Percentiles rank a stretch among this genome's conserved stretches.
These are phyloP conservation scores for Trypanosomatidae sp. DNA, from an alignment of 208 protist genomes.

Conservation along the genomic window DNA sequence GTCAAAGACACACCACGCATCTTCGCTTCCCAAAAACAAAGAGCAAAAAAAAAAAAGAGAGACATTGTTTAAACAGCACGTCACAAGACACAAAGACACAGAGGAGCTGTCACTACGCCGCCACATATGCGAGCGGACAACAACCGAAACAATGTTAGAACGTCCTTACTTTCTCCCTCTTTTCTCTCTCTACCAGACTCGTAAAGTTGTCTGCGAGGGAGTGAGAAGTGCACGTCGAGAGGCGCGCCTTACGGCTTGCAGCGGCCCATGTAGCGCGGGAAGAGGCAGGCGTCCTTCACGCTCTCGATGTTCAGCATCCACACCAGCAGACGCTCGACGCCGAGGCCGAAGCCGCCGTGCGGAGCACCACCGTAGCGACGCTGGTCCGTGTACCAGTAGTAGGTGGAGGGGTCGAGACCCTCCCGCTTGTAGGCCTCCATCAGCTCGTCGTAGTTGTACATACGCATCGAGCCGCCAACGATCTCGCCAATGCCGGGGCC, in stretches of 20 bases:
- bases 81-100: too few relatives aligned
- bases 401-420: conserved; percentile 93
- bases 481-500: conserved; percentile 99
- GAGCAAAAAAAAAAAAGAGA: too few relatives aligned
- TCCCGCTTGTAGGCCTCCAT: conserved; percentile 93
- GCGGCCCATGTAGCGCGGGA: conserved; percentile 95
- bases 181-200: too few relatives aligned
- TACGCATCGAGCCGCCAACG: conserved; percentile 98
- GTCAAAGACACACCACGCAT: too few relatives aligned
- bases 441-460: conserved; percentile 94
- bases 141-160: too few relatives aligned
- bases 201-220: too few relatives aligned
- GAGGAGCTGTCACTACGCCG: too few relatives aligned
- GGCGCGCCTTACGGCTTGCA: conserved; percentile 98
- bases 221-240: too few relatives aligned
- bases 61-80: too few relatives aligned
- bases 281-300: conserved; percentile 97
- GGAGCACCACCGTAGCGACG: conserved; percentile 96
- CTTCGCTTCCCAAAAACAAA: too few relatives aligned
- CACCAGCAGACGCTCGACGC: conserved; percentile 96
- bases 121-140: too few relatives aligned
- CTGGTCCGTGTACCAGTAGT: conserved; percentile 99
- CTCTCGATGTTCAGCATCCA: conserved; percentile 96
- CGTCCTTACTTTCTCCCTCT: too few relatives aligned
- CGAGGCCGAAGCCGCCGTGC: conserved; percentile 99